phyloP scores from a whole-genome alignment of 257 asterid genomes.

The Solanum peruvianum region DNA sequence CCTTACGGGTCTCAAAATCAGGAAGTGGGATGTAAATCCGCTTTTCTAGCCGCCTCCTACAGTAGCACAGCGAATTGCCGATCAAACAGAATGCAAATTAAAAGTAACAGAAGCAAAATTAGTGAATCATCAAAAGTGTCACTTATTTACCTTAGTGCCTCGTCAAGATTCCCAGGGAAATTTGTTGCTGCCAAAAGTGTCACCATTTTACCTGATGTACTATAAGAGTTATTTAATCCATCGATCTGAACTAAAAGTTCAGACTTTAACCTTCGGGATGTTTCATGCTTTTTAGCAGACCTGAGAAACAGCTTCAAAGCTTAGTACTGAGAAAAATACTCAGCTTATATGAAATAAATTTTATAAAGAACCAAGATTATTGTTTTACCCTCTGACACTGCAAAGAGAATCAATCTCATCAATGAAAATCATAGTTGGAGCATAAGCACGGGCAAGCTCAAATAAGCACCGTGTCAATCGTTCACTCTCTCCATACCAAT shows the following conservation, averaged over 20 bases:
- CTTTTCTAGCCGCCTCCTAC: slow-evolving; percentile 91
- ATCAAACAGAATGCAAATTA: background rate
- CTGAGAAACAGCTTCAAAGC: slow-evolving; percentile 14
- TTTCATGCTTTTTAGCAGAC: slow-evolving; percentile 90
- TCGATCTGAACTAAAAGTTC: slow-evolving; percentile 88
- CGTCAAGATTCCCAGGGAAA: no score
- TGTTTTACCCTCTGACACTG: background rate
- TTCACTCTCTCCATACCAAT: slow-evolving; percentile 99
- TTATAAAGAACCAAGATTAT: no score
- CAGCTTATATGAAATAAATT: no score
- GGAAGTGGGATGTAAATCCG: slow-evolving; percentile 86
- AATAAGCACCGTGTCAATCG: slow-evolving; percentile 87
- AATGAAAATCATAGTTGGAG: slow-evolving; percentile 91
- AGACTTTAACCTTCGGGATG: slow-evolving; percentile 85
- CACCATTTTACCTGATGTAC: slow-evolving; percentile 27
- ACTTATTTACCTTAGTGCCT: slow-evolving; percentile 7
- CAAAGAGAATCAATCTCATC: slow-evolving; percentile 57
- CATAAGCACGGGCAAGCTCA: slow-evolving; percentile 91
- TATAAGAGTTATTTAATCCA: slow-evolving; percentile 75
- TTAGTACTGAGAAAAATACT: background rate
- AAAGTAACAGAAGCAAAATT: slow-evolving; percentile 11
- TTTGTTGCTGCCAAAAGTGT: no score
- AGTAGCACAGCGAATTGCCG: background rate
- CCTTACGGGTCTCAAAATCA: slow-evolving; percentile 73
- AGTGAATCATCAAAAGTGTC: slow-evolving; percentile 89